Evolutionary conservation across 1,139 yeast species (phyloP), one percentile per base, ranked within the genome.

Genomic region (Meyerozyma smithsonii): DNA sequence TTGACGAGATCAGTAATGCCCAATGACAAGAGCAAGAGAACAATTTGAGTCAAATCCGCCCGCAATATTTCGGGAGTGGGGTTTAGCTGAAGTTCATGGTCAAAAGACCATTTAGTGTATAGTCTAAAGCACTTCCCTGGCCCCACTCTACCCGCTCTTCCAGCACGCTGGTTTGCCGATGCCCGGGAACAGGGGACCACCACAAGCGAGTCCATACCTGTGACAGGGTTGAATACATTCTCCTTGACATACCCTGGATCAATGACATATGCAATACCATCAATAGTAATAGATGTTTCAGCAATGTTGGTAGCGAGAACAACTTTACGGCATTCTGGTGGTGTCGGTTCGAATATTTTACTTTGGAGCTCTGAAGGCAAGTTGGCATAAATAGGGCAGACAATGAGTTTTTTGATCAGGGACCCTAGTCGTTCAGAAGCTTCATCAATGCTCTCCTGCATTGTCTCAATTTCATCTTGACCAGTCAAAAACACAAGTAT

Each of bases 291-390:
- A 5, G 97, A 90, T 0, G 98, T 92, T 59, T 92, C 98, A 0
- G 98, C 98, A 49, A 92, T 90, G 51, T 92, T 92, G 0, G 98
- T 92, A 0, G 98, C 97, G 40, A 92, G 66, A 1, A 92, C 96
- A 7, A 92, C 95, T 55, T 92, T 92, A 24, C 98, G 65, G 2
- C 85, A 64, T 15, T 79, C 78, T 5, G 72, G 69, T 0, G 96
- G 96, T 0, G 97, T 85, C 0, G 95, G 94, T 47, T 85, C 95
- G 59, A 92, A 92, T 36, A 92, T 88, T 48, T 72, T 74, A 16
- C 80, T 73, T 56, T 92, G 98, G 43, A 80, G 64, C 41, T 89
- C 96, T 6, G 90, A 74, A 0, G 97, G 97, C 41, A 92, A 64
- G 42, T 86, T 89, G 5, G 97, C 95, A 61, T 89, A 92, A n/a